phyloP scores from a whole-genome alignment of 2,329 filamentous ascomycete species.

The Phaeosphaeria sp. region DNA sequence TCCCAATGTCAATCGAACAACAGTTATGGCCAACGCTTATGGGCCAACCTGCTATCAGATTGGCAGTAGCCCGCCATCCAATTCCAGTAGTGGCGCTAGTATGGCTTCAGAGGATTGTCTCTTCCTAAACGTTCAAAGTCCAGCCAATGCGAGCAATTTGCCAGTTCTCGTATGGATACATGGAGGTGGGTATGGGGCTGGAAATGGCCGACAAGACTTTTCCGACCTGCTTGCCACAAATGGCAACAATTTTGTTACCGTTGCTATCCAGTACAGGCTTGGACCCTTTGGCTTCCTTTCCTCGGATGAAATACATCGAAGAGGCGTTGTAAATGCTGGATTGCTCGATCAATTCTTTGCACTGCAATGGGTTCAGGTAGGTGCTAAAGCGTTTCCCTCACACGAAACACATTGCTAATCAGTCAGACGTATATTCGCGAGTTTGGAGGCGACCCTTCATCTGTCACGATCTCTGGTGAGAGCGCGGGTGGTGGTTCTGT shows the following conservation, averaged over 20 bases:
- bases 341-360: slow-evolving; percentile 58
- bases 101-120: slow-evolving; percentile 39
- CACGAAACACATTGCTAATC: neutral
- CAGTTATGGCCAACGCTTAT: slow-evolving; percentile 4
- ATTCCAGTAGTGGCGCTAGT: neutral
- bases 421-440: slow-evolving; percentile 51
- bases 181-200: slow-evolving; percentile 44
- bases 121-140: slow-evolving; percentile 42
- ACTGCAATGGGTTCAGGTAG: slow-evolving; percentile 56
- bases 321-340: slow-evolving; percentile 48
- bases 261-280: slow-evolving; percentile 41
- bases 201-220: slow-evolving; percentile 46
- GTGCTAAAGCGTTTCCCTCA: neutral
- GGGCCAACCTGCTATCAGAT: slow-evolving; percentile 2
- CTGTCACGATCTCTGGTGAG: slow-evolving; percentile 45
- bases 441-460: slow-evolving; percentile 23
- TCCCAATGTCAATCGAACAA: slow-evolving; percentile 12
- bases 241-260: slow-evolving; percentile 55
- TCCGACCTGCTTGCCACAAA: slow-evolving; percentile 53
- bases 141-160: slow-evolving; percentile 25
- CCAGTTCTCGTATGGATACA: slow-evolving; percentile 38
- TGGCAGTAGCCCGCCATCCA: slow-evolving; percentile 4
- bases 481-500: slow-evolving; percentile 38
- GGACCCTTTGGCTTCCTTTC: slow-evolving; percentile 55
- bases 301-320: slow-evolving; percentile 44